Percentiles rank a stretch among this genome's conserved stretches.
Evolutionary conservation across 768 basidiomycete species (phyloP).

Genomic region (Panaeolus papilionaceus): DNA sequence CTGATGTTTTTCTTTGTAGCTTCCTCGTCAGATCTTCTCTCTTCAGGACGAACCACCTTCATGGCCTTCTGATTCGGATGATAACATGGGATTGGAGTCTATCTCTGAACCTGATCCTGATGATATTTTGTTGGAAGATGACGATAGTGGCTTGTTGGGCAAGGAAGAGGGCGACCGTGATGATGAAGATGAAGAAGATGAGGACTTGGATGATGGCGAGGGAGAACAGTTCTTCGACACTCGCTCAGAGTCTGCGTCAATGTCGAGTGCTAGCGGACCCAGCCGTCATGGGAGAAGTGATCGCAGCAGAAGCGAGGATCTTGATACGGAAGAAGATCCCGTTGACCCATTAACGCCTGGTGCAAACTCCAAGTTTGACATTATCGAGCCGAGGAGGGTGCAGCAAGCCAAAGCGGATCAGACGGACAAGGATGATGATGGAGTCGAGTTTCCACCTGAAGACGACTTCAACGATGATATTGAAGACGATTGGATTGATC

Average conservation of each 20-base stretch:
- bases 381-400: slow-evolving; percentile 33
- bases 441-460: slow-evolving; percentile 25
- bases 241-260: slow-evolving; percentile 45
- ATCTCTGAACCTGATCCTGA: slow-evolving; percentile 72
- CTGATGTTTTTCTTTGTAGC: slow-evolving; percentile 36
- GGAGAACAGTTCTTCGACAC: slow-evolving; percentile 62
- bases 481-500: slow-evolving; percentile 74
- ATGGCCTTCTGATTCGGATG: slow-evolving; percentile 81
- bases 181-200: slow-evolving; percentile 35
- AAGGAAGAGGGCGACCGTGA: slow-evolving; percentile 28
- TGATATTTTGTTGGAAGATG: slow-evolving; percentile 61
- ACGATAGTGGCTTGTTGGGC: slow-evolving; percentile 36
- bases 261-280: slow-evolving; percentile 43
- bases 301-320: slow-evolving; percentile 56
- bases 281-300: slow-evolving; percentile 38
- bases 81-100: slow-evolving; percentile 79
- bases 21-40: slow-evolving; percentile 79
- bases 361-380: slow-evolving; percentile 49
- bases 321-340: slow-evolving; percentile 75
- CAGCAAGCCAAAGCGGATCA: slow-evolving; percentile 33
- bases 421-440: slow-evolving; percentile 19
- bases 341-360: slow-evolving; percentile 76
- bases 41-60: slow-evolving; percentile 88
- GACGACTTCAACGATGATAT: slow-evolving; percentile 53
- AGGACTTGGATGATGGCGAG: slow-evolving; percentile 41